These are phyloP conservation scores for Wickerhamiella allomyrinae DNA, from an alignment of 805 yeast species.

Conservation along the genomic window DNA sequence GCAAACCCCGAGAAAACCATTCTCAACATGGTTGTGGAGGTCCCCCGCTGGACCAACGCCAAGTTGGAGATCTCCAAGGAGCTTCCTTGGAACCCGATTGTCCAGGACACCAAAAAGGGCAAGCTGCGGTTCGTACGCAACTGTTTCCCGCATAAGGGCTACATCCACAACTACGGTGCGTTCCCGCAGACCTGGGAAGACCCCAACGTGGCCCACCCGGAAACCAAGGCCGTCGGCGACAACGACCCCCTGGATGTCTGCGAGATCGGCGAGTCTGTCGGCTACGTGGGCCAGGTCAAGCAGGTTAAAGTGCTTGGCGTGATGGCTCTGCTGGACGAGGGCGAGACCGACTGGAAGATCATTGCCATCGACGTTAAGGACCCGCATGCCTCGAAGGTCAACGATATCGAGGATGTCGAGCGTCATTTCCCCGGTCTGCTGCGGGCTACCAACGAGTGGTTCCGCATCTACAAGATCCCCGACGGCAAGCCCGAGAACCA, in stretches of 20 bases:
- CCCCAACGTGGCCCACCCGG: constrained; percentile 41
- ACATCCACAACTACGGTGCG: constrained; percentile 97
- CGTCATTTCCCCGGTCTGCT: constrained; percentile 81
- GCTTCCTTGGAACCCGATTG: constrained; percentile 72
- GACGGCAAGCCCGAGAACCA: constrained; percentile 96
- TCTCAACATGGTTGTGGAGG: constrained; percentile 85
- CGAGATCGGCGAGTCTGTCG: constrained; percentile 60
- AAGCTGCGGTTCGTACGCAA: constrained; percentile 90
- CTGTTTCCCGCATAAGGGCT: constrained; percentile 98
- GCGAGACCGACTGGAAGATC: constrained; percentile 96
- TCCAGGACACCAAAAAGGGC: constrained; percentile 96
- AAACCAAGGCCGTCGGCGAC: constrained; percentile 56
- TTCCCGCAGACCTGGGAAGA: constrained; percentile 99
- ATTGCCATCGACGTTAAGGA: constrained; percentile 79
- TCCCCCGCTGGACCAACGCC: constrained; percentile 98
- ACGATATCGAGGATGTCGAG: constrained; percentile 85
- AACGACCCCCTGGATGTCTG: constrained; percentile 92
- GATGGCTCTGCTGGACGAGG: constrained; percentile 91
- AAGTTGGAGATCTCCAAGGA: constrained; percentile 90
- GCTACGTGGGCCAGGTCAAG: constrained; percentile 54
- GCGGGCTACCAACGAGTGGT: constrained; percentile 94
- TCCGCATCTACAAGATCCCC: constrained; percentile 93
- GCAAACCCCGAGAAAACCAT: constrained; percentile 88
- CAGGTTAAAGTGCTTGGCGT: constrained; percentile 89
- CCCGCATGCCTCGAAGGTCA: constrained; percentile 73